Conservation (phyloP, 495 filamentous ascomycete genomes). For the Diplogelasinospora grovesii region DNA sequence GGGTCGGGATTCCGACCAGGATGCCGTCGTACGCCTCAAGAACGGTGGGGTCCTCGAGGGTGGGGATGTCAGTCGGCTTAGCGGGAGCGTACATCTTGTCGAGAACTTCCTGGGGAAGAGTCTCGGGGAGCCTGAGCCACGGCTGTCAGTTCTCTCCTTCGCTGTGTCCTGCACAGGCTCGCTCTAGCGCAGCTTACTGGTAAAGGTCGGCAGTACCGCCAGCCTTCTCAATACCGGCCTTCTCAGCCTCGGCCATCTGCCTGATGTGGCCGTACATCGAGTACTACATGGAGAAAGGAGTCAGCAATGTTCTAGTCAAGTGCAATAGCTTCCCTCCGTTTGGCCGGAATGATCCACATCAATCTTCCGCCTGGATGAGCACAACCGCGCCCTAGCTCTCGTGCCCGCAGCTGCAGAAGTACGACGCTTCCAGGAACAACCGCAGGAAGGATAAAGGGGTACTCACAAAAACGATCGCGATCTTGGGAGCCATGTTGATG, state of each 20-base stretch:
- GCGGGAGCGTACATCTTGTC: constrained; percentile 76
- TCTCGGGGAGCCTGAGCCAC: constrained; percentile 65
- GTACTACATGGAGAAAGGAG: constrained; percentile 51
- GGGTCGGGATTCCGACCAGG: constrained; percentile 94
- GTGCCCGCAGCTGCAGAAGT: no score
- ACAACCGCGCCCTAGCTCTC: no score
- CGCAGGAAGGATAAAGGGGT: neutral
- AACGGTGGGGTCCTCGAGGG: constrained; percentile 52
- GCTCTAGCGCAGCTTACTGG: constrained; percentile 67
- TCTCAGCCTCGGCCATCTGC: constrained; percentile 80
- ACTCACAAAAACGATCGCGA: constrained; percentile 86
- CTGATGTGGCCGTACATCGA: constrained; percentile 93
- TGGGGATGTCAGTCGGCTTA: constrained; percentile 60
- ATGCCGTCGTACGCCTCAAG: constrained; percentile 83
- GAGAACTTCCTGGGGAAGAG: constrained; percentile 75
- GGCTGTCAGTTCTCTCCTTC: neutral
- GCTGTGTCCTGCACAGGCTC: neutral
- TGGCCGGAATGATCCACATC: no score
- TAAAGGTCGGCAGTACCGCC: constrained; percentile 73
- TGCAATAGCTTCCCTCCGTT: neutral
- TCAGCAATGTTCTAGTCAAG: neutral
- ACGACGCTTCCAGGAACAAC: no score
- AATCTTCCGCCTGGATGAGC: neutral
- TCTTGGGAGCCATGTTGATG: constrained; percentile 80
- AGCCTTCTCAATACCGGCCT: constrained; percentile 81